Base-by-base conservation (phyloP, 768 basidiomycete genomes). In the Trichaptum fuscoviolaceum region DNA sequence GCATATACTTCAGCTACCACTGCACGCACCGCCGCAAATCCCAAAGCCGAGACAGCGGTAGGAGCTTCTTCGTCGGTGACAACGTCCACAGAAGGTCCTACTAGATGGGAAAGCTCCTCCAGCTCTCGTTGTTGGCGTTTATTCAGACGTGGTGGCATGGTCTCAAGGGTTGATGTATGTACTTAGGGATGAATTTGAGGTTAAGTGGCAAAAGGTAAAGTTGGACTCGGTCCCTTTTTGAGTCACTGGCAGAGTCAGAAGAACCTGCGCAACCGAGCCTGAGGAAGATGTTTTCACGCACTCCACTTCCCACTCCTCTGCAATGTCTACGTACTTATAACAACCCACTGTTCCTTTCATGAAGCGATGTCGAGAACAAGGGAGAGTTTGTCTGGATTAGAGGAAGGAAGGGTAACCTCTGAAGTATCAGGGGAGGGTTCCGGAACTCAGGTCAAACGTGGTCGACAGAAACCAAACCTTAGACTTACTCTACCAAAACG, bases 101-200 rank as follows among this genome's bases (percentile, higher is more conserved):
- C 78, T 52, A 89, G 81, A 0, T 85, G 83, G 36, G 85, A 81
- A 1, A 96, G 84, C 69, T 96, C 92, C 67, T 95, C 92, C 25
- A 87, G 82, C 72, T 94, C 92, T 60, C 94, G 80, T 72, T 95
- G 92, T 75, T 95, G 93, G 62, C 95, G 83, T 77, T 93, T 96
- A 77, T 86, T 95, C 52, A 90, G 77, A 68, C 90, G 82, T 24
- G 90, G 86, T 66, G 90, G 82, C 91, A 91, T 92, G 23, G 15
- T 65, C 25, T 64, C 27, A n/a, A n/a, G n/a, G n/a, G n/a, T n/a
- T n/a, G n/a, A n/a, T n/a, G n/a, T n/a, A n/a, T 20, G 35, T 18
- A 65, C 20, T n/a, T 35, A 30, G 27, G n/a, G 3, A 7, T 20
- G 23, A 60, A 20, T 60, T 7, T 60, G 23, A 60, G 20, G 20